A percentile compares a stretch with the other conserved stretches of the same genome.
Evolutionary conservation across 208 protist species (phyloP).

Genomic region (Crithidia brevicula): DNA sequence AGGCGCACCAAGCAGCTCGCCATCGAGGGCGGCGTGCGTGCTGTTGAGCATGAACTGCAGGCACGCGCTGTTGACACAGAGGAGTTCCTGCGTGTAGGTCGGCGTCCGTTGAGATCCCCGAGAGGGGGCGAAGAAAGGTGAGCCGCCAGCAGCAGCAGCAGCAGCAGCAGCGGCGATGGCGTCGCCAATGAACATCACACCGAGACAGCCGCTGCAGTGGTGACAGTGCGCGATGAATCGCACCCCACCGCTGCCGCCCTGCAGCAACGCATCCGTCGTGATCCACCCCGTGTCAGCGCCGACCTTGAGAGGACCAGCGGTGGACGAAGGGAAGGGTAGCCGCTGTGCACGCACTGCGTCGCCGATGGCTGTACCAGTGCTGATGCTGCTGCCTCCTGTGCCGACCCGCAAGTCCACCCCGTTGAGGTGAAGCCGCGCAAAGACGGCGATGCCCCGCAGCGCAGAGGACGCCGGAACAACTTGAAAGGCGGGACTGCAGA

Average conservation of each 20-base stretch:
- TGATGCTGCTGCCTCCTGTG: neutral
- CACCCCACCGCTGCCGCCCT: neutral
- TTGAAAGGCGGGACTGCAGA: slow-evolving; percentile 62
- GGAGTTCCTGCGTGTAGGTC: slow-evolving; percentile 18
- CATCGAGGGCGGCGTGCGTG: slow-evolving; percentile 25
- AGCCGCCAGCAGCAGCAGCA: neutral
- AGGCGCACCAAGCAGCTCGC: slow-evolving; percentile 15
- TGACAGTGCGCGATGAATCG: slow-evolving; percentile 57
- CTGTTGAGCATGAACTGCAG: slow-evolving; percentile 47
- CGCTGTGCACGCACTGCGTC: too few species aligned
- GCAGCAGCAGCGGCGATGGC: neutral
- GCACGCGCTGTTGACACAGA: slow-evolving; percentile 71
- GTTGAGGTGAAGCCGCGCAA: slow-evolving; percentile 45
- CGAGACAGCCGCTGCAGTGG: slow-evolving; percentile 74
- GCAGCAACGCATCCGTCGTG: neutral
- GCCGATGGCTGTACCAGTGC: too few species aligned
- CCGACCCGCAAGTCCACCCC: slow-evolving; percentile 47
- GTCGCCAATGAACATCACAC: slow-evolving; percentile 36
- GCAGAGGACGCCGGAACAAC: slow-evolving; percentile 31
- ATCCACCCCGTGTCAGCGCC: too few species aligned
- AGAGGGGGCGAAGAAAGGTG: neutral
- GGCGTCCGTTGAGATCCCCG: neutral
- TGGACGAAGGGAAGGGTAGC: too few species aligned
- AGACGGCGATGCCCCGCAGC: slow-evolving; percentile 64
- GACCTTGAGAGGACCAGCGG: too few species aligned